Conservation (phyloP, 2,329 filamentous ascomycete genomes). For the Ceratocystis colombiana region DNA sequence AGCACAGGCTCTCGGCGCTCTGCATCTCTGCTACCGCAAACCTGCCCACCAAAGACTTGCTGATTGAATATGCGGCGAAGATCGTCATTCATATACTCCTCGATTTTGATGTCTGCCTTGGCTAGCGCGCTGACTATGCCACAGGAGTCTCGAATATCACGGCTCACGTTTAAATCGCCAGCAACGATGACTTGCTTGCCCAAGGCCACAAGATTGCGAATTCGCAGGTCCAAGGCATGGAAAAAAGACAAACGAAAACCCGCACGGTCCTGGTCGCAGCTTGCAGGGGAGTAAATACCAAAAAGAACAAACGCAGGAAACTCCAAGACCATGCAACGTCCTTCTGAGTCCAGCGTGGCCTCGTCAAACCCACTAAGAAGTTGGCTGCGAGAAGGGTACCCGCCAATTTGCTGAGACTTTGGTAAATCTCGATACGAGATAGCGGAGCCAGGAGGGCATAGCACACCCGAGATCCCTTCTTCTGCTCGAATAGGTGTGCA, state of each 20-base stretch:
- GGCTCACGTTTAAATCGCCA: constrained; percentile 76
- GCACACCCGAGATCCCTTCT: constrained; percentile 79
- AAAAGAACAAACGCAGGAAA: constrained; percentile 92
- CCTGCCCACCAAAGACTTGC: constrained; percentile 60
- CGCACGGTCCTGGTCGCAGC: constrained; percentile 71
- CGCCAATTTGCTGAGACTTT: constrained; percentile 66
- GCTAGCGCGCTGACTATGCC: constrained; percentile 60
- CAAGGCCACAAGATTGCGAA: constrained; percentile 69
- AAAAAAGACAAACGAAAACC: constrained; percentile 75
- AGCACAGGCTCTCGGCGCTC: constrained; percentile 47
- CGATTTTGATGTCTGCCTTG: constrained; percentile 56
- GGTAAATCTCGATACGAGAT: constrained; percentile 66
- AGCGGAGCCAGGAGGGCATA: constrained; percentile 59
- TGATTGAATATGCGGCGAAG: constrained; percentile 75
- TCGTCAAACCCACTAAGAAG: constrained; percentile 57
- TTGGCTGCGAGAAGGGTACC: constrained; percentile 66
- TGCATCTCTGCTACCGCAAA: background rate
- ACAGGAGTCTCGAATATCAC: constrained; percentile 63
- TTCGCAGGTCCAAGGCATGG: constrained; percentile 65
- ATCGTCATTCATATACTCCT: constrained; percentile 63
- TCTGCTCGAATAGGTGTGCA: constrained; percentile 84
- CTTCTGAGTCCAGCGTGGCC: constrained; percentile 71
- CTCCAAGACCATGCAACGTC: constrained; percentile 80
- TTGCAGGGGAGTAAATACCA: constrained; percentile 85
- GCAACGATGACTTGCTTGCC: constrained; percentile 80